Conservation (phyloP, 2,329 filamentous ascomycete species). For the Epicoccum sorghinum region DNA sequence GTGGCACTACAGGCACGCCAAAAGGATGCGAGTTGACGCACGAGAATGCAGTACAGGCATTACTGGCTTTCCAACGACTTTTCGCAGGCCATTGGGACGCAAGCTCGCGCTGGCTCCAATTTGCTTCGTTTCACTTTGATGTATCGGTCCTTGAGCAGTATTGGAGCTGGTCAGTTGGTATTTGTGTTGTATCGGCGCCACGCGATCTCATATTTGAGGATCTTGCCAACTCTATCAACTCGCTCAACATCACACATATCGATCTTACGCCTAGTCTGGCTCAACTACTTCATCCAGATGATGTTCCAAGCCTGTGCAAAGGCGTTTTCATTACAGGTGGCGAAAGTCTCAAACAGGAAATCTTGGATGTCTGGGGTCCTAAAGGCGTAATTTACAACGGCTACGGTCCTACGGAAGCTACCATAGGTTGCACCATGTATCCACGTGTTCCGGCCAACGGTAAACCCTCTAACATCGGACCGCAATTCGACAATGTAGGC, state of each 20-base stretch:
- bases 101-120: constrained; percentile 84
- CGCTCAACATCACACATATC: constrained; percentile 82
- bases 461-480: constrained; percentile 85
- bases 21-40: constrained; percentile 91
- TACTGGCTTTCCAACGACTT: constrained; percentile 82
- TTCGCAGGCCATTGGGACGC: constrained; percentile 77
- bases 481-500: constrained; percentile 85
- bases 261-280: constrained; percentile 90
- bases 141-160: constrained; percentile 93
- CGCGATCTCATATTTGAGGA: constrained; percentile 87
- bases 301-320: constrained; percentile 77
- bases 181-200: constrained; percentile 80
- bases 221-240: constrained; percentile 72
- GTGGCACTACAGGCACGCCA: constrained; percentile 82
- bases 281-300: constrained; percentile 75
- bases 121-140: constrained; percentile 93
- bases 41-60: constrained; percentile 85
- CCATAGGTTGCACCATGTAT: constrained; percentile 90
- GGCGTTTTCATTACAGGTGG: constrained; percentile 95
- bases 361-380: constrained; percentile 83
- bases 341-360: constrained; percentile 86
- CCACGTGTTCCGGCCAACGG: constrained; percentile 78
- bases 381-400: constrained; percentile 87
- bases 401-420: constrained; percentile 88
- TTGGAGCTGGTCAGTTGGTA: constrained; percentile 92